Evolutionary conservation across 805 yeast species (phyloP).

Genomic region (Cyberlindnera nakhonratchasimensis): DNA sequence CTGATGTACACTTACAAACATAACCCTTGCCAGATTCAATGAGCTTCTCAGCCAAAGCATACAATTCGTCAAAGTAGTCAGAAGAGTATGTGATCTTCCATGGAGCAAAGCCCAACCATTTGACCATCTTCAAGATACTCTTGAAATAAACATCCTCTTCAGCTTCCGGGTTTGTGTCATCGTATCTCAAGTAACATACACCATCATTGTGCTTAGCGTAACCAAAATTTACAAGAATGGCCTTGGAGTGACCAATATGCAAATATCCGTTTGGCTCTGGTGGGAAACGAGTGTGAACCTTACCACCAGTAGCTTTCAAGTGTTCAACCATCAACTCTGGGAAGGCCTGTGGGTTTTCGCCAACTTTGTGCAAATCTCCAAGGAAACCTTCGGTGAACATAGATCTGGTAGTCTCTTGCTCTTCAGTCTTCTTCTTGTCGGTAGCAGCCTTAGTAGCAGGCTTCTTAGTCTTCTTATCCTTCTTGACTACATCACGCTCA

Average conservation of each 20-base stretch:
- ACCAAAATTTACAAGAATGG: conserved; percentile 98
- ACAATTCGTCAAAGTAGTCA: conserved; percentile 88
- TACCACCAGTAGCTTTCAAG: conserved; percentile 70
- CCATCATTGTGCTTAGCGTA: conserved; percentile 87
- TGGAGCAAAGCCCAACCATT: conserved; percentile 93
- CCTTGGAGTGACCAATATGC: conserved; percentile 97
- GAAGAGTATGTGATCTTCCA: conserved; percentile 95
- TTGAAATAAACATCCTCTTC: conserved; percentile 91
- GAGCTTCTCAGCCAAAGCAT: conserved; percentile 82
- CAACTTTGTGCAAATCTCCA: conserved; percentile 92
- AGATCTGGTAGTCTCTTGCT: conserved; percentile 42
- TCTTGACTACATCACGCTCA: conserved; percentile 82
- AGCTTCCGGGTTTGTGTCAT: conserved; percentile 98
- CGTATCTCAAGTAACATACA: conserved; percentile 86
- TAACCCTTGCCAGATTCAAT: conserved; percentile 73
- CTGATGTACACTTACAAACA: conserved; percentile 91
- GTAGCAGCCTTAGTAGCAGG: conserved; percentile 27
- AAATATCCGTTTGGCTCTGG: conserved; percentile 98
- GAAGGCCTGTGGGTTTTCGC: conserved; percentile 87
- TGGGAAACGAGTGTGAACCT: conserved; percentile 92
- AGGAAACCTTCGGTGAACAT: conserved; percentile 96
- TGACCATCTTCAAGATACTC: conserved; percentile 77
- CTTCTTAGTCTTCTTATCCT: conserved; percentile 68
- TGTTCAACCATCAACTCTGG: conserved; percentile 85
- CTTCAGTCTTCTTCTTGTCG: conserved; percentile 24